Percentiles rank a stretch among this genome's conserved stretches.
phyloP scores from a whole-genome alignment of 495 filamentous ascomycete species.

The Xylaria intraflava region DNA sequence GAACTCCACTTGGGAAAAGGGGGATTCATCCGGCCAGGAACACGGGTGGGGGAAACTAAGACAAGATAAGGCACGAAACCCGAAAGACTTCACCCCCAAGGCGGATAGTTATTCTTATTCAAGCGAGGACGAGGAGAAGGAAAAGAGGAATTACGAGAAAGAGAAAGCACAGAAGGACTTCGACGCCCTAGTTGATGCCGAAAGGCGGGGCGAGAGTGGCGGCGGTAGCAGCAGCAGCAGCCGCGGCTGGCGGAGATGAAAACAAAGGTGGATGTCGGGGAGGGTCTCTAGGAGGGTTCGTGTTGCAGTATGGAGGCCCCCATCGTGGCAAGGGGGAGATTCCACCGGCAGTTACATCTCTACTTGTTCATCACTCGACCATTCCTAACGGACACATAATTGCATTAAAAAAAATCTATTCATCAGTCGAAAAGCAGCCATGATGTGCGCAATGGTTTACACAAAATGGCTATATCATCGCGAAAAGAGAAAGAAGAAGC shows the following conservation, averaged over 20 bases:
- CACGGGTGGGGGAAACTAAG: conserved; percentile 19
- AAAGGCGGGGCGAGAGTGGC: conserved; percentile 17
- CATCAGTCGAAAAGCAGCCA: background rate
- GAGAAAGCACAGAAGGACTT: conserved; percentile 42
- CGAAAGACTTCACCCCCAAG: conserved; percentile 8
- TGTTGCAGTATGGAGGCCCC: background rate
- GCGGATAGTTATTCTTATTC: conserved; percentile 31
- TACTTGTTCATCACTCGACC: background rate
- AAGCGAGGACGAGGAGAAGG: conserved; percentile 25
- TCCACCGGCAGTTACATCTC: background rate
- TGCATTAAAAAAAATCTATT: background rate
- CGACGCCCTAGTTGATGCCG: conserved; percentile 33
- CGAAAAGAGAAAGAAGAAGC: background rate
- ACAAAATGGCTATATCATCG: background rate
- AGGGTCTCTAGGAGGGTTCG: background rate
- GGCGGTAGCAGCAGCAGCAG: background rate
- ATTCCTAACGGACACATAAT: background rate
- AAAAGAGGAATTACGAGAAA: conserved; percentile 29
- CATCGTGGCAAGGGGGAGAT: background rate
- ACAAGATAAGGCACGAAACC: conserved; percentile 18
- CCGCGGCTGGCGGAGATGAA: conserved; percentile 1
- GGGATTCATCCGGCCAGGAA: conserved; percentile 26
- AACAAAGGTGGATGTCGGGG: background rate
- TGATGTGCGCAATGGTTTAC: background rate
- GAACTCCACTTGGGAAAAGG: conserved; percentile 14